Percentiles rank a stretch among this genome's conserved stretches.
phyloP scores from a whole-genome alignment of 495 filamentous ascomycete genomes.

The Copromyces sp. region DNA sequence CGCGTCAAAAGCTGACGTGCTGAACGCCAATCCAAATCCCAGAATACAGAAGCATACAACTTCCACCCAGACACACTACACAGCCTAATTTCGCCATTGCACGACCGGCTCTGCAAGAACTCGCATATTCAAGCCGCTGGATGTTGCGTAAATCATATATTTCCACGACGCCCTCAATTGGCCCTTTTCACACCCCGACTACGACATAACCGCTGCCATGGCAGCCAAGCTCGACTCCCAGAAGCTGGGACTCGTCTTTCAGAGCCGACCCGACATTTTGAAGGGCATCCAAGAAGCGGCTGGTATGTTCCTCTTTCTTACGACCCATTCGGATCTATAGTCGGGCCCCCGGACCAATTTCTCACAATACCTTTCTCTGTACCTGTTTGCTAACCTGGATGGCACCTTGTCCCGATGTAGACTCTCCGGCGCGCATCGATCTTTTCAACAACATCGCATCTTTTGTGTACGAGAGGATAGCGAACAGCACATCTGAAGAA shows the following conservation, averaged over 20 bases:
- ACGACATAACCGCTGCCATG: slow-evolving; percentile 16
- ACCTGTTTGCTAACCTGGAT: slow-evolving; percentile 1
- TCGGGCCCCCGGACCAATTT: background rate
- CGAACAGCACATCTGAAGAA: slow-evolving; percentile 15
- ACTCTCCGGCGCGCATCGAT: slow-evolving; percentile 32
- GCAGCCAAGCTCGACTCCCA: slow-evolving; percentile 31
- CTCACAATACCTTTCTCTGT: background rate
- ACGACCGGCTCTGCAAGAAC: background rate
- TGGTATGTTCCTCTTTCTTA: slow-evolving; percentile 18
- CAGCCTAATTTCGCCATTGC: background rate
- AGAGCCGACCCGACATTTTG: slow-evolving; percentile 35
- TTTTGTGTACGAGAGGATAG: slow-evolving; percentile 33
- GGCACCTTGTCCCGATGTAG: slow-evolving; percentile 10
- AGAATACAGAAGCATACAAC: background rate
- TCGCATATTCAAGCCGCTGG: background rate
- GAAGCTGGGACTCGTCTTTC: slow-evolving; percentile 33
- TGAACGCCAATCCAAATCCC: background rate
- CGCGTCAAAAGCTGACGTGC: slow-evolving; percentile 1
- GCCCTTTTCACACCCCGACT: background rate
- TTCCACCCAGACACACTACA: background rate
- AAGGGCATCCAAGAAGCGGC: slow-evolving; percentile 34
- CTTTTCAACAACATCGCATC: slow-evolving; percentile 46
- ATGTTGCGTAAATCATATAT: background rate
- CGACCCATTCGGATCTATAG: background rate
- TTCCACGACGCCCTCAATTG: background rate